Evolutionary conservation across 768 basidiomycete species (phyloP).

Genomic region (Leccinum incarnatum): DNA sequence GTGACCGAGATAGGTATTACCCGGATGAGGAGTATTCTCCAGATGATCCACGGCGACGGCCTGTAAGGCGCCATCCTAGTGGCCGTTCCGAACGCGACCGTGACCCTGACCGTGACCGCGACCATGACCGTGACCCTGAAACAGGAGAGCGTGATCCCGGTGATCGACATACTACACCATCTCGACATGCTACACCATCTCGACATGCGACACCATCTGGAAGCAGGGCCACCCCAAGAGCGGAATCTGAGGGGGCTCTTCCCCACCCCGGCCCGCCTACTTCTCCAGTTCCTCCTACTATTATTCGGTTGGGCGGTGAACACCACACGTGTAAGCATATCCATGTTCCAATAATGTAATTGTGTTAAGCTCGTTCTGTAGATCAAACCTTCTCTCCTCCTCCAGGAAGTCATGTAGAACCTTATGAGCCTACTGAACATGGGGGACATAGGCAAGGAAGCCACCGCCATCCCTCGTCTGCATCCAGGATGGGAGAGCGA

Average conservation of each 20-base stretch:
- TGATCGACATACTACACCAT: slow-evolving; percentile 9
- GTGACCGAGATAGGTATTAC: not conserved
- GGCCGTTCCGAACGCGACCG: slow-evolving; percentile 9
- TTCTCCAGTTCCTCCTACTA: slow-evolving; percentile 28
- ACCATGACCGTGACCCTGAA: not conserved
- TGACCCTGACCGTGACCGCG: too few species aligned
- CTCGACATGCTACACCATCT: too few species aligned
- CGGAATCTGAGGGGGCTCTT: slow-evolving; percentile 6
- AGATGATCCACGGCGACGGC: slow-evolving; percentile 9
- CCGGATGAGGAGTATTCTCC: slow-evolving; percentile 3
- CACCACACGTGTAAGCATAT: slow-evolving; percentile 16
- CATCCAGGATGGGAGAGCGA: not conserved
- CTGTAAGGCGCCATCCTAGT: slow-evolving; percentile 11
- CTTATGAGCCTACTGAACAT: slow-evolving; percentile 12
- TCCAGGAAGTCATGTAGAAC: not conserved
- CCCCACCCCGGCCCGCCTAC: slow-evolving; percentile 7
- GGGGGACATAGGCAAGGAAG: not conserved
- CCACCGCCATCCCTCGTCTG: not conserved
- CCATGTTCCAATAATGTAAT: not conserved
- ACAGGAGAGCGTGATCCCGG: slow-evolving; percentile 13
- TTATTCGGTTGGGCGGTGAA: slow-evolving; percentile 28
- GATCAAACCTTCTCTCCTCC: slow-evolving; percentile 16
- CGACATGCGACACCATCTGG: not conserved
- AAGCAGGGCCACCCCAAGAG: slow-evolving; percentile 6
- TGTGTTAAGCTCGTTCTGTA: slow-evolving; percentile 13